Evolutionary conservation across 2,329 filamentous ascomycete genomes (phyloP).

Genomic region (Neopestalotiopsis sp.): DNA sequence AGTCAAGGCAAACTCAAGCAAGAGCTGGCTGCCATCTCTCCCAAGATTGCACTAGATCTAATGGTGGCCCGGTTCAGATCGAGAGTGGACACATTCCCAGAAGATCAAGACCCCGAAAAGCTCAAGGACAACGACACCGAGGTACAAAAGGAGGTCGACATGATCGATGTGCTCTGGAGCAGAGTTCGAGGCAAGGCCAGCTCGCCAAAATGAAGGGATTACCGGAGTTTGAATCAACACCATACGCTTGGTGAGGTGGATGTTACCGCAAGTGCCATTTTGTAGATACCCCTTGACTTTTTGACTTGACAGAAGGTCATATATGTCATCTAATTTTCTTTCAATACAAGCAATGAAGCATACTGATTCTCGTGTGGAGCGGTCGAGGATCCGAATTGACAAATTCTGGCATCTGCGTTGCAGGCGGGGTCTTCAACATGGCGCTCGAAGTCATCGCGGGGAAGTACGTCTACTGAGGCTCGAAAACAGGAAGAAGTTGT

Average conservation of each 20-base stretch:
- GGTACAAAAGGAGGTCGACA: conserved; percentile 28
- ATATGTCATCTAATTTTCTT: background rate
- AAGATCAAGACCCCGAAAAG: conserved; percentile 19
- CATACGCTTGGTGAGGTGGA: background rate
- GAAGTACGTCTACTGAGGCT: too few relatives aligned
- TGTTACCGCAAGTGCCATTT: background rate
- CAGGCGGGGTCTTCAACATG: too few relatives aligned
- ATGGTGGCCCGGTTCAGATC: conserved; percentile 33
- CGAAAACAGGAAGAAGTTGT: too few relatives aligned
- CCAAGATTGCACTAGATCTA: conserved; percentile 35
- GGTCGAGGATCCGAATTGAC: too few relatives aligned
- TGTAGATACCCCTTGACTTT: background rate
- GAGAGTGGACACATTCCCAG: conserved; percentile 25
- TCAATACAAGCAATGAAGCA: background rate
- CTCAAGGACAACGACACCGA: conserved; percentile 26
- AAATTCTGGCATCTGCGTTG: too few relatives aligned
- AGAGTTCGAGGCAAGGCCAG: conserved; percentile 31
- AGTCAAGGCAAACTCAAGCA: conserved; percentile 37
- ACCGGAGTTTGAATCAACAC: background rate
- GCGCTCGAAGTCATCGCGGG: too few relatives aligned
- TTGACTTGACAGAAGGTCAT: background rate
- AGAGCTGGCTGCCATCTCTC: conserved; percentile 33
- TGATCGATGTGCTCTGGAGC: conserved; percentile 27
- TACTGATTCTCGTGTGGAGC: background rate
- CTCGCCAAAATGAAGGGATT: background rate